These are phyloP conservation scores for Ustilago curta DNA, from an alignment of 1,284 basidiomycete species.

Conservation along the genomic window DNA sequence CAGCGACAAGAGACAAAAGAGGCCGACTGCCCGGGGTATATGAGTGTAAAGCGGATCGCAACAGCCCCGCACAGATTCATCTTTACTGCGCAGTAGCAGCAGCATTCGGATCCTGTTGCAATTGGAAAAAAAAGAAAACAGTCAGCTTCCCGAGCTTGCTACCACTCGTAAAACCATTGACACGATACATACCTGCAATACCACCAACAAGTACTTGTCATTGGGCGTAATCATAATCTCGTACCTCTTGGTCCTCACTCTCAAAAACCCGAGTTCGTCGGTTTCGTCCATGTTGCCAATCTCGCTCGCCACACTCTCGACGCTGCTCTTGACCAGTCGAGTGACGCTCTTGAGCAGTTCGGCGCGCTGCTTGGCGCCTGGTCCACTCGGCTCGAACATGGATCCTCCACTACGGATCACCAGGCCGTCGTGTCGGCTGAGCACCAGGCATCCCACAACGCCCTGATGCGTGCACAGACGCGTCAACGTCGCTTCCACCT, in stretches of 20 bases:
- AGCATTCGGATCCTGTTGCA: constrained; percentile 22
- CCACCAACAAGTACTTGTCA: constrained; percentile 65
- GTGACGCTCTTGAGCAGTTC: constrained; percentile 56
- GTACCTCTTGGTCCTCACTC: constrained; percentile 62
- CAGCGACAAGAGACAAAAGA: neutral
- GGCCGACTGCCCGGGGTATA: constrained; percentile 19
- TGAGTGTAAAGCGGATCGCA: neutral
- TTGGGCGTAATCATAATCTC: constrained; percentile 67
- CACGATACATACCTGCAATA: constrained; percentile 61
- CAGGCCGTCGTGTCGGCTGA: constrained; percentile 58
- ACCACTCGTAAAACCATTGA: too few species aligned
- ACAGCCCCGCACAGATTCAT: too few species aligned
- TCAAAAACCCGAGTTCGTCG: constrained; percentile 61
- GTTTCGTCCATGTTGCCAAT: constrained; percentile 42
- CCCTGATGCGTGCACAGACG: constrained; percentile 56
- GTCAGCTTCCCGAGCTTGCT: too few species aligned
- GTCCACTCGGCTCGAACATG: constrained; percentile 67
- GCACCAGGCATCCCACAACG: constrained; percentile 58
- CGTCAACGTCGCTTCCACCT: constrained; percentile 62
- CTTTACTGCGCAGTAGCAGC: constrained; percentile 1
- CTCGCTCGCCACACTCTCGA: constrained; percentile 41
- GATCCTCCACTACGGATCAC: constrained; percentile 62
- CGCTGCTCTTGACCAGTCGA: constrained; percentile 46
- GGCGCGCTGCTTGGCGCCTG: constrained; percentile 51
- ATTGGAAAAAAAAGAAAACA: neutral